Base-by-base conservation (phyloP, 495 filamentous ascomycete species). In the Penicillium dipodomyicola region DNA sequence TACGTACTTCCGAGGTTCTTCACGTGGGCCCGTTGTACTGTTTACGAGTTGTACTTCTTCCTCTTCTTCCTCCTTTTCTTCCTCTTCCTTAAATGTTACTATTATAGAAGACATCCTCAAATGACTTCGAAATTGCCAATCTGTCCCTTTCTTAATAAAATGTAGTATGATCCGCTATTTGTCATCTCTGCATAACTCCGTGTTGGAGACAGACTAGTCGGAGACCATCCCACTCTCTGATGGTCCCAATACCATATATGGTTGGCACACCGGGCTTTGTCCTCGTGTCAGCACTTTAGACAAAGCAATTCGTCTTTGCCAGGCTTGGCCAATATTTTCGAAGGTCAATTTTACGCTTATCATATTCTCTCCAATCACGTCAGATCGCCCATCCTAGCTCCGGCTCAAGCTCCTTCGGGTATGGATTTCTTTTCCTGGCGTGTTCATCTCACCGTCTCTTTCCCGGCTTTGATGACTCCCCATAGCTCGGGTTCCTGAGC, bases 1-100 rank as follows among this genome's bases (percentile, higher is more conserved):
- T 71, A 72, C 63, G 61, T 74, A 56, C 39, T 56, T 72, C 72
- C 72, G 67, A 54, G 30, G 49, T 27, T 49, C 56, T 64, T 61
- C 64, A 60, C 59, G 64, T 67, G 62, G 23, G 7, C 4, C 39
- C 19, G 23, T 25, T 25, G 23, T 25, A 25, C 23, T 25, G 23
- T 25, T 25, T 14, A 12, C 12, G 14, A 14, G 33, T 15, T 37
- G 6, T 37, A 37, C 15, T 37, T 37, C 35, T 37, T n/a, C 15
- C 6, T 35, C 15, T 37, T 17, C 22, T 0, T 22, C 22, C 22
- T 22, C 5, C 4, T 35, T 35, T 14, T 6, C 29, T 10, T 30
- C 29, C 9, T 30, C 29, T 3, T 30, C 9, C 8, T 37, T 7
- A n/a, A 37, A 37, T 7, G 5, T 37, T 17, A 39, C 4, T 39